phyloP scores from a whole-genome alignment of 2,329 filamentous ascomycete genomes.

The Coleophoma crateriformis region DNA sequence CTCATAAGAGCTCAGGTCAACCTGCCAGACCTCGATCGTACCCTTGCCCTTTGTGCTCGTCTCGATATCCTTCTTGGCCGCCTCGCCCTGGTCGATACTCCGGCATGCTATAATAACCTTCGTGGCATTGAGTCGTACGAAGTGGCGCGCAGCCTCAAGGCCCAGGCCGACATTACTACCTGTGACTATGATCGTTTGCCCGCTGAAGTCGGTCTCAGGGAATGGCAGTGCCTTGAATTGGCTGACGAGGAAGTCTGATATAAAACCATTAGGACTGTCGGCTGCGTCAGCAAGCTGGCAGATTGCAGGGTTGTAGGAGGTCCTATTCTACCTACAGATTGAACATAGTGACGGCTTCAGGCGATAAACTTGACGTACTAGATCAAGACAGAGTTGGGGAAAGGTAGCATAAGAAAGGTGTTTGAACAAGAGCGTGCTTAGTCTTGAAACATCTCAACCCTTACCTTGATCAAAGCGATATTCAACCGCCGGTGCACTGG shows the following conservation, averaged over 20 bases:
- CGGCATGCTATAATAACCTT: slow-evolving; percentile 33
- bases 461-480: no score
- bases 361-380: no score
- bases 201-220: slow-evolving; percentile 12
- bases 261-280: slow-evolving; percentile 15
- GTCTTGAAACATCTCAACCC: no score
- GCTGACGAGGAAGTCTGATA: slow-evolving; percentile 16
- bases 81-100: slow-evolving; percentile 33
- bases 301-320: no score
- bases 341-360: no score
- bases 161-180: slow-evolving; percentile 36
- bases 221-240: slow-evolving; percentile 17
- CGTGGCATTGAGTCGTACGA: slow-evolving; percentile 23
- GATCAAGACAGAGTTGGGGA: no score
- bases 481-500: no score
- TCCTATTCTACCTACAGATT: no score
- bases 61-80: slow-evolving; percentile 28
- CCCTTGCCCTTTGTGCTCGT: slow-evolving; percentile 15
- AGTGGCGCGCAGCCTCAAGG: slow-evolving; percentile 29
- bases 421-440: no score
- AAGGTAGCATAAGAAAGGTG: no score
- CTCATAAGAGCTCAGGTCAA: slow-evolving; percentile 8
- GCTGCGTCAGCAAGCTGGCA: no score
- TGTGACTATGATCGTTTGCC: slow-evolving; percentile 30
- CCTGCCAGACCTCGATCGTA: slow-evolving; percentile 9